Percentiles rank a stretch among this genome's conserved stretches.
These are phyloP conservation scores for Geosmithia morbida DNA, from an alignment of 2,329 filamentous ascomycete genomes.

Conservation along the genomic window DNA sequence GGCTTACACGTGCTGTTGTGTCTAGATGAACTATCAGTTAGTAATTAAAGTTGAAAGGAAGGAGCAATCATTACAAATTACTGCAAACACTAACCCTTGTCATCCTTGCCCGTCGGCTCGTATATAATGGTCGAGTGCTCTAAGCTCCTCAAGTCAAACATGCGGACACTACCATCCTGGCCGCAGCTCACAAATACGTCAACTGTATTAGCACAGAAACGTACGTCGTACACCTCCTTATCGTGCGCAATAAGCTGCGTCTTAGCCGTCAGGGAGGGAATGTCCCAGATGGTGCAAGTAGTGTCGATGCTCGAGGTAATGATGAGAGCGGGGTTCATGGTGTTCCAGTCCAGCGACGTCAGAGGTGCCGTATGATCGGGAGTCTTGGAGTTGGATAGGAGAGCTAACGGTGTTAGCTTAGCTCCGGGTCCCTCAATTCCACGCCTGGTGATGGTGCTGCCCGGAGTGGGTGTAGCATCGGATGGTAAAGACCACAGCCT, in stretches of 20 bases:
- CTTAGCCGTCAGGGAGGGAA: conserved; percentile 92
- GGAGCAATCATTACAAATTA: not conserved
- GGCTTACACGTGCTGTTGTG: conserved; percentile 47
- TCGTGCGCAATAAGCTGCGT: conserved; percentile 97
- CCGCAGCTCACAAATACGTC: conserved; percentile 98
- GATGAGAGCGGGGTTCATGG: conserved; percentile 87
- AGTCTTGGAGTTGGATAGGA: conserved; percentile 95
- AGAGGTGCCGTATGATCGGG: conserved; percentile 95
- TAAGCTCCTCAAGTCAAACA: conserved; percentile 93
- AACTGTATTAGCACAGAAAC: conserved; percentile 96
- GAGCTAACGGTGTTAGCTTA: conserved; percentile 83
- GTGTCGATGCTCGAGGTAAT: conserved; percentile 99
- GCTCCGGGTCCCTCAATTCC: conserved; percentile 42
- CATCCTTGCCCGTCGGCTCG: conserved; percentile 81
- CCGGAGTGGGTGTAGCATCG: conserved; percentile 38
- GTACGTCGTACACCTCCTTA: conserved; percentile 96
- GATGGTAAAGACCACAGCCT: conserved; percentile 84
- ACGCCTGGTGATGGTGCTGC: conserved; percentile 54
- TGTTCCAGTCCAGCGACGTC: conserved; percentile 97
- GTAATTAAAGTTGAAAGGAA: not conserved
- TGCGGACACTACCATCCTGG: conserved; percentile 91
- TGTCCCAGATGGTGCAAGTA: conserved; percentile 99
- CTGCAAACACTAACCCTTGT: conserved; percentile 38
- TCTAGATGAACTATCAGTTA: not conserved
- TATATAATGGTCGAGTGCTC: conserved; percentile 99